These are phyloP conservation scores for Salix udensis DNA, from an alignment of 345 rosid genomes.

Conservation along the genomic window DNA sequence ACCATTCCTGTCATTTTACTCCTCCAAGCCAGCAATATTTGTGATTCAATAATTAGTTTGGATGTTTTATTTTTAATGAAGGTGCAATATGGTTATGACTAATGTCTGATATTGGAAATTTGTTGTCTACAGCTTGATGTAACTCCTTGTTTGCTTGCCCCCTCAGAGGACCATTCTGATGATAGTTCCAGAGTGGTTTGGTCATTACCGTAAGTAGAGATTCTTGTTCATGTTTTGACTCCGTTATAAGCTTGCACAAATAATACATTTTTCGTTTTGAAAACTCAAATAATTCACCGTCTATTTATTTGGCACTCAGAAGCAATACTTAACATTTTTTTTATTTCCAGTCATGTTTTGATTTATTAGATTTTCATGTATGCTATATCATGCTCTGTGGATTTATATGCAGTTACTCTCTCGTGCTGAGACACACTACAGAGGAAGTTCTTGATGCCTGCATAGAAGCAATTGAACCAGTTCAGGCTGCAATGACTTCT, in stretches of 20 bases:
- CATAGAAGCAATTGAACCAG: constrained; percentile 79
- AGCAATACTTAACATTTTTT: too few species aligned
- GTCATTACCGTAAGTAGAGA: constrained; percentile 69
- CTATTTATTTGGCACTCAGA: too few species aligned
- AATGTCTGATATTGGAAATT: constrained; percentile 19
- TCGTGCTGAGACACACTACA: constrained; percentile 89
- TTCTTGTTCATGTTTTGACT: constrained; percentile 3
- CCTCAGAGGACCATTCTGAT: constrained; percentile 38
- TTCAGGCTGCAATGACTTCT: constrained; percentile 74
- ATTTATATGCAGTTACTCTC: constrained; percentile 63
- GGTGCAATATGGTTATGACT: constrained; percentile 3
- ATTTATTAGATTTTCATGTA: background rate
- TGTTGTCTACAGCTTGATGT: constrained; percentile 71
- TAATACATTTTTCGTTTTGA: background rate
- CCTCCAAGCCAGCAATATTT: background rate
- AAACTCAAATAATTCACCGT: background rate
- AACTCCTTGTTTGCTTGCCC: constrained; percentile 78
- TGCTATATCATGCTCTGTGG: background rate
- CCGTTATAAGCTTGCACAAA: constrained; percentile 1
- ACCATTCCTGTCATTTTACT: background rate
- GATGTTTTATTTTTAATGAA: background rate
- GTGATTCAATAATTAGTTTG: background rate
- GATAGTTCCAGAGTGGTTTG: constrained; percentile 58
- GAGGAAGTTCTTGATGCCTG: constrained; percentile 93
- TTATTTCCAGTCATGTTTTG: too few species aligned